These are phyloP conservation scores for Cercospora sp. DNA, from an alignment of 2,329 filamentous ascomycete species.

Conservation along the genomic window DNA sequence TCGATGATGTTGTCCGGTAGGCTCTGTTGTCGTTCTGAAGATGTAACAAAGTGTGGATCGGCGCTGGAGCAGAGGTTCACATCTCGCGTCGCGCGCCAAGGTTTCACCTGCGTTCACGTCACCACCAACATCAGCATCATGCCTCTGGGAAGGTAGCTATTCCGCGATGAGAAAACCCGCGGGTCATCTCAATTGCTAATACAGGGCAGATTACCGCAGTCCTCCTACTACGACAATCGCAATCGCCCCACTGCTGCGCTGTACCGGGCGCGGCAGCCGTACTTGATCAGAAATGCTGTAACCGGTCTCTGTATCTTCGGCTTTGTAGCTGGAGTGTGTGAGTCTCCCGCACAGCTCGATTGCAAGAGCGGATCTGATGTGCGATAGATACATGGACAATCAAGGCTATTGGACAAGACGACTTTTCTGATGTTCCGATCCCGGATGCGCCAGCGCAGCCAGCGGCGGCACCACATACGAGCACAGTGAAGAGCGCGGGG, in stretches of 20 bases:
- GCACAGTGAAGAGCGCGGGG: conserved; percentile 30
- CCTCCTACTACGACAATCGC: conserved; percentile 88
- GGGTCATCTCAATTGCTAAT: conserved; percentile 1
- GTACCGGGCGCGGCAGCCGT: conserved; percentile 87
- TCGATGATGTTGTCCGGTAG: conserved; percentile 1
- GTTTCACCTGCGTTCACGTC: not conserved
- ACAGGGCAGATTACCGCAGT: conserved; percentile 54
- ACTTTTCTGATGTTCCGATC: conserved; percentile 93
- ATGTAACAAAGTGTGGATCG: not conserved
- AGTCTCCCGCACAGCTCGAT: conserved; percentile 41
- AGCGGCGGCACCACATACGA: conserved; percentile 31
- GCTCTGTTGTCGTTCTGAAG: conserved; percentile 1
- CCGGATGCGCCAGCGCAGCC: conserved; percentile 67
- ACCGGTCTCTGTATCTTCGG: conserved; percentile 74
- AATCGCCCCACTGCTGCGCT: conserved; percentile 85
- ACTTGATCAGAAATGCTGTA: conserved; percentile 83
- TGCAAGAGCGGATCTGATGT: conserved; percentile 7
- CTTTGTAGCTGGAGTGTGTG: conserved; percentile 86
- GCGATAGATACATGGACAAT: conserved; percentile 69
- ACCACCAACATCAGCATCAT: conserved; percentile 16
- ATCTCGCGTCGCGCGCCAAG: conserved; percentile 1
- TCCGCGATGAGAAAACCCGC: not conserved
- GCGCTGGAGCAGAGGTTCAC: not conserved
- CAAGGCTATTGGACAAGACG: conserved; percentile 86
- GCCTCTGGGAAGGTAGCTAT: conserved; percentile 28